Evolutionary conservation across 352 stramenopile genomes (phyloP), one percentile per base, ranked within the genome.

Genomic region (Plasmopara halstedii): DNA sequence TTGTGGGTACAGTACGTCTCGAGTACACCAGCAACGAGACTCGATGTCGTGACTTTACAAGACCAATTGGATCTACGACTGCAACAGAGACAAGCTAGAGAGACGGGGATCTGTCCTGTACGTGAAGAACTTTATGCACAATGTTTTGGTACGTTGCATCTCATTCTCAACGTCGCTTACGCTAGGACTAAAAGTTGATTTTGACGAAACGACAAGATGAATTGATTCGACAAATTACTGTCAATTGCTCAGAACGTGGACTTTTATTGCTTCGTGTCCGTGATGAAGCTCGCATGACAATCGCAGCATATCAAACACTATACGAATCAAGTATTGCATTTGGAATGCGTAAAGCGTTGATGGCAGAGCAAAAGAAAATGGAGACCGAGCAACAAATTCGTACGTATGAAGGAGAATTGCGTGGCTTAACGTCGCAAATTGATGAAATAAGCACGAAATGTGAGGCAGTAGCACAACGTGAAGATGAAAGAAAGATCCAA

Each of bases 1-100:
- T 69, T 96, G 1, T 97, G 87, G 87, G 79, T 97, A 34, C 88
- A 97, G 53, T 96, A 96, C 55, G 88, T 97, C 19, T 95, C 79
- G 5, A 95, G 76, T 46, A 96, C 85, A 0, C 88, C 88, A 0
- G 88, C 88, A 2, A 97, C 88, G 32, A 60, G 86, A n/a, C 67
- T 97, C 8, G 88, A 97, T 35, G 85, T 97, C 6, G 84, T 96
- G 18, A 96, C 95, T 43, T 54, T 97, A 18, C 82, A 93, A 59
- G 85, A 96, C 43, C 73, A 89, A 42, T 58, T 97, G n/a, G 88
- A 97, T 52, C 62, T 95, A 32, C 74, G 84, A 46, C 64, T 97
- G 17, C 87, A 96, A 45, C 84, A 96, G 55, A 60, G 83, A 11
- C 85, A 96, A 47, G 88, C 87, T n/a, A 76, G 86, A 7, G 88